Conservation (phyloP, 305 asterid species). For the Petunia hybrid region DNA sequence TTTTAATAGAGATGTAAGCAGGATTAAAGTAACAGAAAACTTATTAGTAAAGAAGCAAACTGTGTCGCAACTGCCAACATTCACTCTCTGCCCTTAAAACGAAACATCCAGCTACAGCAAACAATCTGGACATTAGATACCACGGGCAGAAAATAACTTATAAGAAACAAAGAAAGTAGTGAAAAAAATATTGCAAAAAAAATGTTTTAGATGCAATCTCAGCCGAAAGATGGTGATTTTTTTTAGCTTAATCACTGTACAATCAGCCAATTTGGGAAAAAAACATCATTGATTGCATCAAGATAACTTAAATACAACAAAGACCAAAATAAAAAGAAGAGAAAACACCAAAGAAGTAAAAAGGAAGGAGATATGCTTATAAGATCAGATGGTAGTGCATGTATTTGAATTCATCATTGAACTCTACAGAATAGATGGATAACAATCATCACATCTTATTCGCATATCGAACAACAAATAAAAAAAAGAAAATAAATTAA, state of each 20-base stretch:
- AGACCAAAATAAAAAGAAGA: neutral
- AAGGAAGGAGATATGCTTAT: slow-evolving; percentile 16
- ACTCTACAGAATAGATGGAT: slow-evolving; percentile 51
- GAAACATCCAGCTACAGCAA: slow-evolving; percentile 44
- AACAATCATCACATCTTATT: slow-evolving; percentile 52
- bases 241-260: slow-evolving; percentile 49
- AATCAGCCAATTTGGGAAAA: slow-evolving; percentile 40
- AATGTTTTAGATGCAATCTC: slow-evolving; percentile 44
- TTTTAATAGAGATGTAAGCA: slow-evolving; percentile 48
- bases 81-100: slow-evolving; percentile 49
- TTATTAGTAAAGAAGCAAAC: slow-evolving; percentile 46
- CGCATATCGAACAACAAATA: neutral
- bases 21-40: slow-evolving; percentile 83
- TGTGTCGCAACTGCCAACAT: slow-evolving; percentile 73
- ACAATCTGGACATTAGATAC: slow-evolving; percentile 59
- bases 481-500: neutral
- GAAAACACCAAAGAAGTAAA: neutral
- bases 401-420: slow-evolving; percentile 60
- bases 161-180: neutral
- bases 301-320: neutral
- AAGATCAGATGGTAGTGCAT: slow-evolving; percentile 84
- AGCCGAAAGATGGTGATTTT: slow-evolving; percentile 72
- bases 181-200: neutral
- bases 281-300: slow-evolving; percentile 55
- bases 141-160: neutral